Percentiles rank a stretch among this genome's conserved stretches.
These are phyloP conservation scores for Blastocladiella emersonii DNA, from an alignment of 371 early-diverging fungal species.

Conservation along the genomic window DNA sequence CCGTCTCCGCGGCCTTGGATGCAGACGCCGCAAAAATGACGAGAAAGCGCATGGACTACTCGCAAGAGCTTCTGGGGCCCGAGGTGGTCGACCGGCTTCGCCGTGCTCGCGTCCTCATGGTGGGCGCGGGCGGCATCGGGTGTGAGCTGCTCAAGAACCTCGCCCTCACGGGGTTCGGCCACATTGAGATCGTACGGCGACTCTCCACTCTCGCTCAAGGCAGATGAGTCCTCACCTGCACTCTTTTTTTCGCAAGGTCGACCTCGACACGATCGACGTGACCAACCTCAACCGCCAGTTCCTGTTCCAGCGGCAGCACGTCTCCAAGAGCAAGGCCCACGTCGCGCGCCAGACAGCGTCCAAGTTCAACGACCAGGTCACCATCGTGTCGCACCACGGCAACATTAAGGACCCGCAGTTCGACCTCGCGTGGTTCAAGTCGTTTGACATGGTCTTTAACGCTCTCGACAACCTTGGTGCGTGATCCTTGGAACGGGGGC, in stretches of 20 bases:
- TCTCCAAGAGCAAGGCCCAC: conserved; percentile 84
- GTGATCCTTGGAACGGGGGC: no score
- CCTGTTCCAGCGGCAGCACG: conserved; percentile 84
- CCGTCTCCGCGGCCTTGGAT: no score
- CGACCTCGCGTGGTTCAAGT: conserved; percentile 72
- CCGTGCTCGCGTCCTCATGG: conserved; percentile 45
- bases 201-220: not conserved
- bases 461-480: conserved; percentile 96
- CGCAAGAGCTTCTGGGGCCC: no score
- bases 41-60: no score
- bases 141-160: conserved; percentile 96
- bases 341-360: conserved; percentile 63
- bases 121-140: conserved; percentile 97
- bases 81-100: no score
- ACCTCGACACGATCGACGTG: conserved; percentile 96
- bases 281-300: conserved; percentile 98
- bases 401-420: conserved; percentile 76
- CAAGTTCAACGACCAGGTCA: conserved; percentile 60
- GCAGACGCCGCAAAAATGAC: no score
- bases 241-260: conserved; percentile 37
- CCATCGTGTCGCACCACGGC: conserved; percentile 61
- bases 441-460: conserved; percentile 91
- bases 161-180: conserved; percentile 70
- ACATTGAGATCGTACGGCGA: conserved; percentile 58
- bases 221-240: not conserved